Conservation (phyloP, 176 grass and related monocot genomes). For the Musa troglodytarum region DNA sequence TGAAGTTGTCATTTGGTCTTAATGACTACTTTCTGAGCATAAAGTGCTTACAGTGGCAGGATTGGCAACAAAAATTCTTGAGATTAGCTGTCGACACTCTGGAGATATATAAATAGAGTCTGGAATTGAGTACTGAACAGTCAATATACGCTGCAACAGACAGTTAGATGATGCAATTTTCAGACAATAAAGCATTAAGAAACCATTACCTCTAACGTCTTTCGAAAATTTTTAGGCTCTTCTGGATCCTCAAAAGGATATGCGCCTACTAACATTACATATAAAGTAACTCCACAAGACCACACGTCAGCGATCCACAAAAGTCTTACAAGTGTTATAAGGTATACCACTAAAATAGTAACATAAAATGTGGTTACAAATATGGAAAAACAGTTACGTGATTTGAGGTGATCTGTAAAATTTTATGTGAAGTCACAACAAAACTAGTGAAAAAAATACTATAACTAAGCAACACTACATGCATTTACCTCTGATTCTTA, state of each 20-base stretch:
- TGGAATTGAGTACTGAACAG: constrained; percentile 91
- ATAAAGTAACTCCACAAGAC: constrained; percentile 87
- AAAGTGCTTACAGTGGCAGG: constrained; percentile 35
- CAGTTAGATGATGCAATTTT: neutral
- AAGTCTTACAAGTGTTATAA: constrained; percentile 1
- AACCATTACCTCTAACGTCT: constrained; percentile 70
- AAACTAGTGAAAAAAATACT: neutral
- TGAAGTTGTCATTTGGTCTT: neutral
- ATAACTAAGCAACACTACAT: neutral
- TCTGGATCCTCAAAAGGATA: constrained; percentile 95
- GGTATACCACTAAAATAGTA: neutral
- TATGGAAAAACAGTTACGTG: neutral
- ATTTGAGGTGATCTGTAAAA: neutral
- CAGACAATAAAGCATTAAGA: neutral
- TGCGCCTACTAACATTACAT: constrained; percentile 93
- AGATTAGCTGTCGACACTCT: constrained; percentile 70
- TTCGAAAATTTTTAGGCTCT: constrained; percentile 80
- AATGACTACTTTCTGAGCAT: neutral
- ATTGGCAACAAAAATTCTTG: constrained; percentile 58
- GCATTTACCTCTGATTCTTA: neutral
- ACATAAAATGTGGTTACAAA: neutral
- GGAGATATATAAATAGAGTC: constrained; percentile 84
- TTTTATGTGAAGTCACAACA: neutral
- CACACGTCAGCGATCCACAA: constrained; percentile 82
- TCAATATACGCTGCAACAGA: constrained; percentile 71